A percentile compares a stretch with the other conserved stretches of the same genome.
phyloP scores from a whole-genome alignment of 2,329 filamentous ascomycete genomes.

The Colletotrichum phormii region DNA sequence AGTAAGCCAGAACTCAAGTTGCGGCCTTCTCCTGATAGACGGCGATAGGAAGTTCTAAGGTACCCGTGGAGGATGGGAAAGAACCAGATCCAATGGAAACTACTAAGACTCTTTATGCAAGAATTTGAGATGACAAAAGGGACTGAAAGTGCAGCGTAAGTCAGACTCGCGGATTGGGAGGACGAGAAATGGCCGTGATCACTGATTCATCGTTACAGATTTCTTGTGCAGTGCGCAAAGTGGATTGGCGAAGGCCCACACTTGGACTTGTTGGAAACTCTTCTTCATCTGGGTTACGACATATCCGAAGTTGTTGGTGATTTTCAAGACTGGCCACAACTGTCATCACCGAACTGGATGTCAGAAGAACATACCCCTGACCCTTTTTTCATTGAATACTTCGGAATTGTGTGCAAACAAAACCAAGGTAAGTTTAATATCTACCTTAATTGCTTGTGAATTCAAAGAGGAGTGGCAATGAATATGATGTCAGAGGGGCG shows the following conservation, averaged over 20 bases:
- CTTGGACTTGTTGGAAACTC: not conserved
- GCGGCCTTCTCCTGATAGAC: too few relatives aligned
- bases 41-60: rapidly evolving
- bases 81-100: not conserved
- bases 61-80: rapidly evolving
- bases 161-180: not conserved
- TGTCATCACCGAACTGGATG: not conserved
- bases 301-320: not conserved
- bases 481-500: not conserved
- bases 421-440: not conserved
- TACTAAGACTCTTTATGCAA: not conserved
- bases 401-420: not conserved
- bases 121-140: not conserved
- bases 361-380: not conserved
- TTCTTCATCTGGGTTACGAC: not conserved
- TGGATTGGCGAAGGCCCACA: slow-evolving; percentile 16
- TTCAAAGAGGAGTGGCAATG: not conserved
- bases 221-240: not conserved
- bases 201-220: not conserved
- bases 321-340: not conserved
- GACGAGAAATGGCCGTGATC: not conserved
- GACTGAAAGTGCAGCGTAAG: not conserved
- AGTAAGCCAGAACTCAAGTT: not conserved
- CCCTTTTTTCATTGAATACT: not conserved
- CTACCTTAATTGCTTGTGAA: too few relatives aligned